A percentile compares a stretch with the other conserved stretches of the same genome.
phyloP scores from a whole-genome alignment of 768 basidiomycete genomes.

The Terana coerulea region DNA sequence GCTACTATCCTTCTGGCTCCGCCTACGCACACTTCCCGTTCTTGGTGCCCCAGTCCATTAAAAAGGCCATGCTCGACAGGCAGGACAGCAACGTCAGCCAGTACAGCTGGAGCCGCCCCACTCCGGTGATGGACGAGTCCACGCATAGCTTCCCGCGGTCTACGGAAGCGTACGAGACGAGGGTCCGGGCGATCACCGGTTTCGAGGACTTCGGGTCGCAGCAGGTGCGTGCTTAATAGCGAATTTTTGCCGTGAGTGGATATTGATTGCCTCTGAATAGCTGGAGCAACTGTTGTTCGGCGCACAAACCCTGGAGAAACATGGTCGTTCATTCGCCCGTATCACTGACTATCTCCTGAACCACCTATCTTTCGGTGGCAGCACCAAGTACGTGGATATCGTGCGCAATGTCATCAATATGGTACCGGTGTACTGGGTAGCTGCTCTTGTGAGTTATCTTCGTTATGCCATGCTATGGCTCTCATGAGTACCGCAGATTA shows the following conservation, averaged over 20 bases:
- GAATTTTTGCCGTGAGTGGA: too few relatives aligned
- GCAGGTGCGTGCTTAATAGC: neutral
- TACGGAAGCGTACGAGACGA: neutral
- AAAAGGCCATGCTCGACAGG: constrained; percentile 33
- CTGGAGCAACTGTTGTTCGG: neutral
- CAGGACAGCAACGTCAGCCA: constrained; percentile 30
- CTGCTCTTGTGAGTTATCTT: constrained; percentile 21
- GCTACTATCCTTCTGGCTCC: constrained; percentile 60
- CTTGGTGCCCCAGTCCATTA: constrained; percentile 53
- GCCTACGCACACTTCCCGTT: constrained; percentile 82
- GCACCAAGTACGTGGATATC: constrained; percentile 24
- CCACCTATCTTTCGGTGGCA: constrained; percentile 6
- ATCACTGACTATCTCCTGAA: neutral
- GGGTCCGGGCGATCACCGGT: neutral
- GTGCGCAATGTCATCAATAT: constrained; percentile 31
- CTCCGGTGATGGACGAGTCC: too few relatives aligned
- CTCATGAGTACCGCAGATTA: too few relatives aligned
- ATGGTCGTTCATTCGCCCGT: neutral
- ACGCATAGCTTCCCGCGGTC: neutral
- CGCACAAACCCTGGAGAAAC: neutral
- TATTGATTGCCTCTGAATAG: neutral
- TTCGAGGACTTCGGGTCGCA: neutral
- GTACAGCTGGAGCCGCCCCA: constrained; percentile 61
- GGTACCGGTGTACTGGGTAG: constrained; percentile 28
- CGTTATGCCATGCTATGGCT: constrained; percentile 2